phyloP scores from a whole-genome alignment of 2,329 filamentous ascomycete species.

The Alternaria rosae region DNA sequence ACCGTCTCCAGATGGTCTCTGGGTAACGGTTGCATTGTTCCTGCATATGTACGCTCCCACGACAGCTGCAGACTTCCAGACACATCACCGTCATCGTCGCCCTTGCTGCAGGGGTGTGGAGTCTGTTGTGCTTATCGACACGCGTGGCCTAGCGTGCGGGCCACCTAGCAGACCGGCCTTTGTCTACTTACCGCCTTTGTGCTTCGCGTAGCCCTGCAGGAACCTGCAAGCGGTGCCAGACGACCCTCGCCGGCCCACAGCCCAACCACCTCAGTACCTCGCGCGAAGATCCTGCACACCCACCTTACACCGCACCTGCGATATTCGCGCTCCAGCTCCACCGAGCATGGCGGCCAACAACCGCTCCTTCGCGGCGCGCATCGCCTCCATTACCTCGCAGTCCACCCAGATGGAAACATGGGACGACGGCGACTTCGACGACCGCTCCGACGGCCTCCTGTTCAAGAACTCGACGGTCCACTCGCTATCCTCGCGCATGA shows the following conservation, averaged over 20 bases:
- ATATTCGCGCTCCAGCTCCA: conserved; percentile 19
- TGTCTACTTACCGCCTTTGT: conserved; percentile 11
- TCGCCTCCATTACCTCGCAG: conserved; percentile 62
- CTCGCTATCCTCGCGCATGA: conserved; percentile 81
- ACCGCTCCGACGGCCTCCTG: conserved; percentile 67
- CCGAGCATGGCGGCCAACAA: conserved; percentile 40
- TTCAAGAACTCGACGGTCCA: conserved; percentile 74
- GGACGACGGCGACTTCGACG: conserved; percentile 60
- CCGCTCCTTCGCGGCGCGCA: conserved; percentile 50
- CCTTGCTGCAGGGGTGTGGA: background rate
- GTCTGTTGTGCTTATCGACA: background rate
- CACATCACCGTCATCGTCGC: background rate
- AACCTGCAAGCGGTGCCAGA: conserved; percentile 8
- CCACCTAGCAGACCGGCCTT: conserved; percentile 10
- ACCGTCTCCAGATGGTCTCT: background rate
- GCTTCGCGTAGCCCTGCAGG: conserved; percentile 13
- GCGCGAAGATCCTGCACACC: conserved; percentile 16
- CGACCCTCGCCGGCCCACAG: conserved; percentile 12
- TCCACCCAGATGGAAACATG: conserved; percentile 71
- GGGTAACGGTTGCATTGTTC: background rate
- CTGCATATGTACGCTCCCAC: background rate
- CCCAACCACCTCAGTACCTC: conserved; percentile 10
- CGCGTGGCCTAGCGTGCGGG: conserved; percentile 10
- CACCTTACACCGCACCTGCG: conserved; percentile 26
- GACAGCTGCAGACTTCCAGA: background rate